Base-by-base conservation (phyloP, 2,329 filamentous ascomycete genomes). In the Alternaria sp. region DNA sequence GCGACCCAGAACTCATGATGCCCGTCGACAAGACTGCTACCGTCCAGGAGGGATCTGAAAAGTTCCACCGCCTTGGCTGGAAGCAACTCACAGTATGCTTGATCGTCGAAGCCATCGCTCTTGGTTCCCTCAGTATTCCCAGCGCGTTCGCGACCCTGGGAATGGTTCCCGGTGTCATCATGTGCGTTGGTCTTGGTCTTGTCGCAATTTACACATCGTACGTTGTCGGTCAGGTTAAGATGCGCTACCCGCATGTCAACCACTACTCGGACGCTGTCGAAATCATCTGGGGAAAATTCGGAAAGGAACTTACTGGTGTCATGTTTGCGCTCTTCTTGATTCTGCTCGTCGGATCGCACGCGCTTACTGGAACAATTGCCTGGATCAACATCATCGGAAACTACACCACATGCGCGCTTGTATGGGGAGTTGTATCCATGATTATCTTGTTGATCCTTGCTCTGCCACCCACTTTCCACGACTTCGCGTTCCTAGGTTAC, bases 231-330 rank as follows among this genome's bases (percentile, higher is more conserved):
- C 84, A 87, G 71, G 86, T 89, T 78, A 87, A 87, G 68, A 76
- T 84, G 68, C 78, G 75, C 56, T 83, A 87, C 70, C 88, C 89
- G 5, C 79, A 88, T 9, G 84, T 91, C 57, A 82, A 85, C 48
- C 88, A 88, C 73, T 91, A 92, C 75, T 88, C 88, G 28, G 90
- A 92, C 67, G 90, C 88, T 7, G 89, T 89, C 5, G 80, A 85
- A 47, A 81, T 92, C 57, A 81, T 92, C 62, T 83, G 84, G 69
- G 91, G 90, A 12, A 79, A 78, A 18, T 76, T 76, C 51, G 76
- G 76, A 51, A 73, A 75, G 38, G 75, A 79, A 55, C 80, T 86
- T 47, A 88, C 88, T 0, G 87, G 89, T 65, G 88, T 89, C 76
- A 73, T 92, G 55, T 76, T 75, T 59, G 72, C 70, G 42, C 67